These are phyloP conservation scores for Fusarium haematococcum DNA, from an alignment of 2,329 filamentous ascomycete species.

Conservation along the genomic window DNA sequence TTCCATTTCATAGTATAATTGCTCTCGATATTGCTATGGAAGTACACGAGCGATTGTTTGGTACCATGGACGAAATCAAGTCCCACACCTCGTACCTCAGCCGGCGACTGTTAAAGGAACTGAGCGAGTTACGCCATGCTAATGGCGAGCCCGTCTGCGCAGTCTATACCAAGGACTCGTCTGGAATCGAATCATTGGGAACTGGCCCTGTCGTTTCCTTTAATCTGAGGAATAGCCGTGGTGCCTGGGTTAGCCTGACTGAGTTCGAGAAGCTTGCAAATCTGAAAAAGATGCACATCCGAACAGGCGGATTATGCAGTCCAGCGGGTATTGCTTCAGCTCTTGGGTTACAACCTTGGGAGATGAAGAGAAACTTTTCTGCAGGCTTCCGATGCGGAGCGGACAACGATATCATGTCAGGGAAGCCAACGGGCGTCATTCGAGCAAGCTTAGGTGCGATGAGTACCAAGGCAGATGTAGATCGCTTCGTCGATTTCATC, in stretches of 20 bases:
- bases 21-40: constrained; percentile 81
- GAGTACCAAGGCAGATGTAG: constrained; percentile 82
- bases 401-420: constrained; percentile 83
- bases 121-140: constrained; percentile 73
- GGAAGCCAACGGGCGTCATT: constrained; percentile 89
- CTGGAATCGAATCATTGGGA: constrained; percentile 45
- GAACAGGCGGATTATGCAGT: constrained; percentile 92
- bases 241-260: constrained; percentile 81
- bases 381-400: constrained; percentile 86
- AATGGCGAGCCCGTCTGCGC: constrained; percentile 75
- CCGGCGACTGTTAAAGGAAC: constrained; percentile 66
- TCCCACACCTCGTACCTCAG: constrained; percentile 77
- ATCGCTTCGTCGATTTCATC: constrained; percentile 77
- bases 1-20: constrained; percentile 91
- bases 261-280: constrained; percentile 90
- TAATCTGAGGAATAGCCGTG: constrained; percentile 77
- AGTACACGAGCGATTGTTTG: constrained; percentile 76
- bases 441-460: constrained; percentile 90
- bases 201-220: constrained; percentile 86
- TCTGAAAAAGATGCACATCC: constrained; percentile 83
- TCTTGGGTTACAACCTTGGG: constrained; percentile 80
- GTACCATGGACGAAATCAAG: constrained; percentile 76
- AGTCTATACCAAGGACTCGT: constrained; percentile 66
- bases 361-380: constrained; percentile 87
- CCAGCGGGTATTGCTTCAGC: constrained; percentile 84